Percentiles rank a stretch among this genome's conserved stretches.
Conservation (phyloP, 805 yeast genomes). For the Monosporozyma yasuniensis region DNA sequence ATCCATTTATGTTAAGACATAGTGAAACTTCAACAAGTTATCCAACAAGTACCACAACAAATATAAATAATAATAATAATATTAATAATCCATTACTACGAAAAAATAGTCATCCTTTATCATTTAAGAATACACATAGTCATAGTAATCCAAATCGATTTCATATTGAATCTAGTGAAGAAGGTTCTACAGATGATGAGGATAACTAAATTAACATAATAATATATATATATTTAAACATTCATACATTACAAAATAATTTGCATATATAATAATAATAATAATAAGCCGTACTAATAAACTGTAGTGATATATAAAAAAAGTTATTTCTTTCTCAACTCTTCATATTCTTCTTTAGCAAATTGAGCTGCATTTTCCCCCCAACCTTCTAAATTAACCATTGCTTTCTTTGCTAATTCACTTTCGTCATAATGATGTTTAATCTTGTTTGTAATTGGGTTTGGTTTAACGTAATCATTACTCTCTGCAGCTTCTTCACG, state of each 20-base stretch:
- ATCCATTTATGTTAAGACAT: constrained; percentile 2
- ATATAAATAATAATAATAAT: too few species aligned
- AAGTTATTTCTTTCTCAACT: constrained; percentile 25
- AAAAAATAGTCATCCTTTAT: background rate
- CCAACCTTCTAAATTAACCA: constrained; percentile 37
- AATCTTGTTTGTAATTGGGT: background rate
- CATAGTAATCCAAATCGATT: background rate
- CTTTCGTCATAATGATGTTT: constrained; percentile 5
- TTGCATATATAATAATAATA: background rate
- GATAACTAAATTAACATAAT: background rate
- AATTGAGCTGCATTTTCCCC: constrained; percentile 37
- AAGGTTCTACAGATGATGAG: background rate
- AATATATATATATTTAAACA: background rate
- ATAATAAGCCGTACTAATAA: background rate
- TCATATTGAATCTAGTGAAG: constrained; percentile 3
- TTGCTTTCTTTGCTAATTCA: constrained; percentile 30
- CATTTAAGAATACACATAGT: too few species aligned
- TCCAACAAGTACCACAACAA: background rate
- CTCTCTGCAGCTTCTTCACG: constrained; percentile 29
- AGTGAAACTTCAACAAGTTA: constrained; percentile 1
- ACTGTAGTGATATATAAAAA: background rate
- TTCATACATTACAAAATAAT: background rate
- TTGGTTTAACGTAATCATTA: background rate
- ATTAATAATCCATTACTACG: too few species aligned
- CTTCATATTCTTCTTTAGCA: constrained; percentile 36